Base-by-base conservation (phyloP, 2,329 filamentous ascomycete genomes). In the Chrysoporthe puriensis region DNA sequence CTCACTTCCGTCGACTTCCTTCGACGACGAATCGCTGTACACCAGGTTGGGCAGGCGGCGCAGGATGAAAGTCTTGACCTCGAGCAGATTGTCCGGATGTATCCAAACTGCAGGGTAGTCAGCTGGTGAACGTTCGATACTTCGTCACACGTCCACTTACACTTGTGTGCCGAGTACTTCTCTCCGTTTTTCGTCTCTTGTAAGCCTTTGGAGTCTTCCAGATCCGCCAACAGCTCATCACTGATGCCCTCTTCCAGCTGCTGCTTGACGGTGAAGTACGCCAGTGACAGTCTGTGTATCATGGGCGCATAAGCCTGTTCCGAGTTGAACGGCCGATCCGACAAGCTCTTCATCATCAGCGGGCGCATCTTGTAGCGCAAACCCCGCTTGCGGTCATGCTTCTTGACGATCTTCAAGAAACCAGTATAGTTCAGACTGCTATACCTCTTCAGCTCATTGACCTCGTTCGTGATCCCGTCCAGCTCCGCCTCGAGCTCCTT, bases 321-420 rank as follows among this genome's bases (percentile, higher is more conserved):
- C 68, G 93, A 95, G 81, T 98, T 97, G 85, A 99, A 97, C 14
- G 95, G 94, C 70, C 94, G 85, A 72, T 93, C 89, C n/a, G 92
- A 89, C 74, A 99, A 82, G 74, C 92, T 91, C 74, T 97, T 91
- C 81, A 97, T 92, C 80, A 98, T 90, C 83, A 98, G 90, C 40
- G 96, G 94, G 34, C 93, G 89, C 73, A 98, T 91, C 77, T 91
- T 93, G 83, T 98, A 98, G 64, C 89, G 86, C 72, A 89, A 86
- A 66, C 94, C 94, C 72, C 95, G 88, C 82, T 95, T 96, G 72
- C 96, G 92, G 80, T 99, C 96, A 80, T 99, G 96, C 82, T 99
- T 99, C 88, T 99, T 99, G 66, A 94, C 94, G 60, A 97, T 97
- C 85, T 99, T 99, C 76, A 97, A 86, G 80, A 98, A 97, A 60